Conservation (phyloP, 2,329 filamentous ascomycete species). For the Colletotrichum gloeosporioides region DNA sequence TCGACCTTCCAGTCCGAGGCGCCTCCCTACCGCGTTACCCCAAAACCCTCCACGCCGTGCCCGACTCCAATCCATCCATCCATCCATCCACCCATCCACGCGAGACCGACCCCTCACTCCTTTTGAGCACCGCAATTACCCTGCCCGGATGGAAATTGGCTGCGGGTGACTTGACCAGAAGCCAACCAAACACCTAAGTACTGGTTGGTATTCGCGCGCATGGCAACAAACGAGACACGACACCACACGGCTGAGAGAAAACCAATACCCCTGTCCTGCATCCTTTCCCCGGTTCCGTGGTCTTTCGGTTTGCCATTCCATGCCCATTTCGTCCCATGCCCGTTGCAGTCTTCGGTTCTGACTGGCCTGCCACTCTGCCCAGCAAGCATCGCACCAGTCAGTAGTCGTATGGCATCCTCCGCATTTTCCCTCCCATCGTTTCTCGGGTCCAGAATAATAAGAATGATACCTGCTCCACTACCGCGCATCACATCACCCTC, state of each 20-base stretch:
- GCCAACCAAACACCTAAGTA: not conserved
- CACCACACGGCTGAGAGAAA: not conserved
- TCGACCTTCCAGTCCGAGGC: not conserved
- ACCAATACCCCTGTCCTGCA: not conserved
- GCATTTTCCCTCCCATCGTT: not conserved
- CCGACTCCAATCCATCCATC: not conserved
- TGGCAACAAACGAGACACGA: not conserved
- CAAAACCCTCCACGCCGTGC: not conserved
- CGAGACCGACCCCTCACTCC: not conserved
- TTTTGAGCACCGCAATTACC: not conserved
- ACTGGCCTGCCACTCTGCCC: not conserved
- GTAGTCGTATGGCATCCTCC: slow-evolving; percentile 4
- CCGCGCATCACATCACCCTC: slow-evolving; percentile 14
- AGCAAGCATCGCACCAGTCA: not conserved
- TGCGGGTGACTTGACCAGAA: not conserved
- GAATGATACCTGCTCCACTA: slow-evolving; percentile 22
- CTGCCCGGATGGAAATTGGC: not conserved
- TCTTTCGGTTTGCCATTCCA: slow-evolving; percentile 2
- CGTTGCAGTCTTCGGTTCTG: slow-evolving; percentile 8
- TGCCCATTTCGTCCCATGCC: slow-evolving; percentile 18
- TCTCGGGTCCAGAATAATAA: slow-evolving; percentile 18
- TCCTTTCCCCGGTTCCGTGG: not conserved
- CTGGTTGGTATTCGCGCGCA: not conserved
- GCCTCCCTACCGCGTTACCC: not conserved
- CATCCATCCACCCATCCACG: not conserved